Conservation (phyloP, 2,329 filamentous ascomycete genomes). For the Akanthomyces muscarius region DNA sequence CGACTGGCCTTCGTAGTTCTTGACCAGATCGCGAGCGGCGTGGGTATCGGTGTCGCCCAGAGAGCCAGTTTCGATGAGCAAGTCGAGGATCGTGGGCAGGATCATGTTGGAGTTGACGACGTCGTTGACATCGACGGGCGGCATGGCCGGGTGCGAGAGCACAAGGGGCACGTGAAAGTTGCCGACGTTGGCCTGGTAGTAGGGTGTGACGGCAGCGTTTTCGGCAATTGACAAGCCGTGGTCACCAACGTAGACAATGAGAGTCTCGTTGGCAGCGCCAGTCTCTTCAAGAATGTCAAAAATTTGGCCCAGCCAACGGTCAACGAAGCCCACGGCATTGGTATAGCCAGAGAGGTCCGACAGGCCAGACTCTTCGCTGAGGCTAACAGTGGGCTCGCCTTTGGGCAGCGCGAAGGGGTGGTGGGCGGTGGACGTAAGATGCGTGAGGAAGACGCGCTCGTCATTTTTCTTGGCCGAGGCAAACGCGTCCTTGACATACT, state of each 20-base stretch:
- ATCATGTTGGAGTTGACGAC: constrained; percentile 32
- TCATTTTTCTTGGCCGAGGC: constrained; percentile 27
- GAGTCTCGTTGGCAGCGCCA: constrained; percentile 31
- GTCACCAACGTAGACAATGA: constrained; percentile 32
- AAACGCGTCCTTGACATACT: constrained; percentile 33
- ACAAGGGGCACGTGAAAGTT: constrained; percentile 32
- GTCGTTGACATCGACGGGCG: constrained; percentile 29
- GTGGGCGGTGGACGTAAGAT: constrained; percentile 35
- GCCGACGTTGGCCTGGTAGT: constrained; percentile 32
- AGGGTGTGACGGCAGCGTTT: constrained; percentile 28
- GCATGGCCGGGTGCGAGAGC: constrained; percentile 32
- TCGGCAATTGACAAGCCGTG: constrained; percentile 33
- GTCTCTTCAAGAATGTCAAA: constrained; percentile 30
- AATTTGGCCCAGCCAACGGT: constrained; percentile 31
- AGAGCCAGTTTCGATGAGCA: constrained; percentile 32
- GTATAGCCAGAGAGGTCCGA: constrained; percentile 33
- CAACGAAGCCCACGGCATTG: constrained; percentile 31
- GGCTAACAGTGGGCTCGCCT: constrained; percentile 26
- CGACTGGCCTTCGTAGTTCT: constrained; percentile 34
- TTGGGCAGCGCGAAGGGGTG: constrained; percentile 31
- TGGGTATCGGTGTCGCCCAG: constrained; percentile 25
- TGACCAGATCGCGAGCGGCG: constrained; percentile 27
- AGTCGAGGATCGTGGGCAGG: constrained; percentile 33
- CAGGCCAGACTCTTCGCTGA: constrained; percentile 25
- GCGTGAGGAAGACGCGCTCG: constrained; percentile 32